A percentile compares a stretch with the other conserved stretches of the same genome.
phyloP scores from a whole-genome alignment of 179 eudicot genomes.

The Dionaea muscipula region DNA sequence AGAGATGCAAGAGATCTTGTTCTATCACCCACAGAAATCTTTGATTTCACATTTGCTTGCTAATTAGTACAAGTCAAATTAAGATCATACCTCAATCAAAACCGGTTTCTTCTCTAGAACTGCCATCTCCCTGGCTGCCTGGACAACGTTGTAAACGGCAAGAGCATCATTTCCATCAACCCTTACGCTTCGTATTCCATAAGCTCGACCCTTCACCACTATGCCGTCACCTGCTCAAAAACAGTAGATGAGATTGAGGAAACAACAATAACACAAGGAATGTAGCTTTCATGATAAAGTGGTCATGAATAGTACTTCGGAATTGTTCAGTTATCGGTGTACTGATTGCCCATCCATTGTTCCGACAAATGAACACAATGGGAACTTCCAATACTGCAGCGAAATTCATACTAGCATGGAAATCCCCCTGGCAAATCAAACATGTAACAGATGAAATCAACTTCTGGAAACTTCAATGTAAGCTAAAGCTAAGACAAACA shows the following conservation, averaged over 20 bases:
- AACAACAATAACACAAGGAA: not conserved
- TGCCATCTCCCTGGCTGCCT: slow-evolving; percentile 56
- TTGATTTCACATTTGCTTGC: no score
- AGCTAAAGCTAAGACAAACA: no score
- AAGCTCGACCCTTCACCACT: slow-evolving; percentile 66
- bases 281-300: not conserved
- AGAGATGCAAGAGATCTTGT: no score
- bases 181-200: slow-evolving; percentile 61
- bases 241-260: not conserved
- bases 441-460: not conserved
- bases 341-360: slow-evolving; percentile 96
- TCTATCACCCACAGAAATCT: no score
- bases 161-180: slow-evolving; percentile 86
- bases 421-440: slow-evolving; percentile 50
- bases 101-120: slow-evolving; percentile 48
- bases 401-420: slow-evolving; percentile 82
- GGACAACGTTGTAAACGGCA: slow-evolving; percentile 53
- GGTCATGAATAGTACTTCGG: slow-evolving; percentile 34
- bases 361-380: slow-evolving; percentile 68
- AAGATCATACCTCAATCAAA: slow-evolving; percentile 47
- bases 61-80: no score
- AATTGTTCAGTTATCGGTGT: slow-evolving; percentile 67
- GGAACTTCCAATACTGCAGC: slow-evolving; percentile 94
- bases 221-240: slow-evolving; percentile 62
- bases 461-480: no score